Evolutionary conservation across 2,329 filamentous ascomycete genomes (phyloP).

Genomic region (Cercospora brassicicola): DNA sequence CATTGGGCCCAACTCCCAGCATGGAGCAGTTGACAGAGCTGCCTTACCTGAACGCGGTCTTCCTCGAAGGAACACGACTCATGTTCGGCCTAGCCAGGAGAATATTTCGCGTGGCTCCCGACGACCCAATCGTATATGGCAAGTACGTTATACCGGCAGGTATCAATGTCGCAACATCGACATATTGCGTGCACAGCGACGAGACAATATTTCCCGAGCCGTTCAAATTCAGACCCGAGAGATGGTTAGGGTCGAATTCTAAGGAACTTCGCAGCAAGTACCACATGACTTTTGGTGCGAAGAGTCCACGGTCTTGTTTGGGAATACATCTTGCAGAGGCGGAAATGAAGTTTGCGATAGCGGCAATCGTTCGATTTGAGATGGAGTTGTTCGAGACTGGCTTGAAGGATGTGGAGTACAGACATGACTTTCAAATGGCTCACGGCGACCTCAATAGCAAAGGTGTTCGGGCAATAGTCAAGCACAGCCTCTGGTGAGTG

Average conservation of each 20-base stretch:
- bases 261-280: conserved; percentile 29
- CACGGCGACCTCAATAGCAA: conserved; percentile 14
- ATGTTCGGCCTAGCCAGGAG: conserved; percentile 27
- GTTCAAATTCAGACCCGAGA: conserved; percentile 31
- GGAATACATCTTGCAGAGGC: conserved; percentile 39
- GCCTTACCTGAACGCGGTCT: conserved; percentile 25
- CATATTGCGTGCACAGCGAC: conserved; percentile 37
- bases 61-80: conserved; percentile 31
- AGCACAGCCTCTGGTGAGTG: neutral
- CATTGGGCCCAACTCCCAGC: conserved; percentile 10
- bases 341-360: conserved; percentile 38
- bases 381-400: conserved; percentile 32
- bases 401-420: conserved; percentile 23
- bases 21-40: conserved; percentile 19
- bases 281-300: conserved; percentile 38
- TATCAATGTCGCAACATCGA: conserved; percentile 34
- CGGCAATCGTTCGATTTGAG: conserved; percentile 36
- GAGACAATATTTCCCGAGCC: conserved; percentile 36
- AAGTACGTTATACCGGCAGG: conserved; percentile 23
- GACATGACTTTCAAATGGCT: conserved; percentile 18
- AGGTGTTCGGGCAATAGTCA: conserved; percentile 8
- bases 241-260: conserved; percentile 6
- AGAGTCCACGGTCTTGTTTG: conserved; percentile 35
- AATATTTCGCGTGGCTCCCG: conserved; percentile 27
- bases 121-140: conserved; percentile 16